These are phyloP conservation scores for Aspergillus floridensis DNA, from an alignment of 2,329 filamentous ascomycete genomes.

Conservation along the genomic window DNA sequence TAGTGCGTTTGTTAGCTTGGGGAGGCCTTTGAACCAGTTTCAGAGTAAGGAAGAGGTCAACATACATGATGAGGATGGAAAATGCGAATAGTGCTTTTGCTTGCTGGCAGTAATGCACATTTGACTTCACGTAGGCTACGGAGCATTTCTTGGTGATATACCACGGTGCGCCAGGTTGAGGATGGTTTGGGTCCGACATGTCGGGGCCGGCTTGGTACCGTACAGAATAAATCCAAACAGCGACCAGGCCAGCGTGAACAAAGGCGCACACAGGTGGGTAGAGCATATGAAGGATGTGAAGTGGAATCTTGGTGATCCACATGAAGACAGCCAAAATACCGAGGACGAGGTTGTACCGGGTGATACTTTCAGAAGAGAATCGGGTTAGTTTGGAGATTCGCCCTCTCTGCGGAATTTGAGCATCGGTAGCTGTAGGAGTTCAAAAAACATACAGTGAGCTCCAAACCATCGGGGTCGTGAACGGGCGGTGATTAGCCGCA, in stretches of 20 bases:
- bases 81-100: constrained; percentile 59
- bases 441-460: constrained; percentile 53
- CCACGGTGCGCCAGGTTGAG: constrained; percentile 59
- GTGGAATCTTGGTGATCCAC: constrained; percentile 56
- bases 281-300: constrained; percentile 57
- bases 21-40: not conserved
- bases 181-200: constrained; percentile 55
- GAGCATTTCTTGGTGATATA: constrained; percentile 62
- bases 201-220: constrained; percentile 58
- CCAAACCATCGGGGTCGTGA: constrained; percentile 57
- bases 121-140: constrained; percentile 46
- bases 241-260: constrained; percentile 51
- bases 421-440: not conserved
- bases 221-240: constrained; percentile 56
- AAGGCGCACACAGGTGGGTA: constrained; percentile 55
- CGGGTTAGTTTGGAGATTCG: constrained; percentile 10
- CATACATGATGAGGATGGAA: constrained; percentile 56
- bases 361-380: constrained; percentile 47
- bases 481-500: constrained; percentile 57
- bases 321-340: constrained; percentile 61
- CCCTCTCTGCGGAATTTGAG: not conserved
- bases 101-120: constrained; percentile 58
- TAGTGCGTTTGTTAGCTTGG: constrained; percentile 12
- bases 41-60: constrained; percentile 14
- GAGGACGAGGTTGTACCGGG: constrained; percentile 61